Evolutionary conservation across 2,329 filamentous ascomycete species (phyloP).

Genomic region (Aspergillus ruber): DNA sequence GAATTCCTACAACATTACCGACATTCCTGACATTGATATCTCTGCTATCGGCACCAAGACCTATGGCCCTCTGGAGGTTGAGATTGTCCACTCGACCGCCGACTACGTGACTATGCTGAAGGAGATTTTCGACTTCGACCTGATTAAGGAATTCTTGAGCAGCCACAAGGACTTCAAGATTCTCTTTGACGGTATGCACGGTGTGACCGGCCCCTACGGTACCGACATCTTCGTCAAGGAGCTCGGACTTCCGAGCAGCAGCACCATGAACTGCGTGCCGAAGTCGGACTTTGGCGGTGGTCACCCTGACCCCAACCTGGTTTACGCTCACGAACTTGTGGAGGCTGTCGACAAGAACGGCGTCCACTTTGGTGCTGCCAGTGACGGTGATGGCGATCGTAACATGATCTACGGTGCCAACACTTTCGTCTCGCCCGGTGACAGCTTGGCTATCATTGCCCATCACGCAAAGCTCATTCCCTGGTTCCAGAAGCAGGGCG

Average conservation of each 20-base stretch:
- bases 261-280: slow-evolving; percentile 86
- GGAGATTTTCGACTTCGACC: slow-evolving; percentile 94
- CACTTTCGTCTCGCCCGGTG: slow-evolving; percentile 91
- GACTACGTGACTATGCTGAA: slow-evolving; percentile 96
- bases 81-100: slow-evolving; percentile 85
- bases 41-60: slow-evolving; percentile 72
- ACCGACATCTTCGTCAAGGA: slow-evolving; percentile 92
- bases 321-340: slow-evolving; percentile 91
- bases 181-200: slow-evolving; percentile 87
- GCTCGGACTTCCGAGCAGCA: slow-evolving; percentile 69
- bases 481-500: slow-evolving; percentile 96
- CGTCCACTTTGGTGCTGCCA: slow-evolving; percentile 93
- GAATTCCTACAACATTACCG: slow-evolving; percentile 83
- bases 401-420: slow-evolving; percentile 99
- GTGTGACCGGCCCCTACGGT: slow-evolving; percentile 93
- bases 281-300: slow-evolving; percentile 94
- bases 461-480: slow-evolving; percentile 95
- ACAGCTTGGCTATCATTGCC: slow-evolving; percentile 95
- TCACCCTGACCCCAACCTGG: slow-evolving; percentile 95
- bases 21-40: slow-evolving; percentile 82
- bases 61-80: slow-evolving; percentile 83
- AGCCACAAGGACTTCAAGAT: slow-evolving; percentile 89
- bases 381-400: slow-evolving; percentile 93
- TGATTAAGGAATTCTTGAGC: slow-evolving; percentile 90
- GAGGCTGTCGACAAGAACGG: slow-evolving; percentile 85